Evolutionary conservation across 192 early-diverging fungal genomes (phyloP).

Genomic region (Phycomyces nitens): DNA sequence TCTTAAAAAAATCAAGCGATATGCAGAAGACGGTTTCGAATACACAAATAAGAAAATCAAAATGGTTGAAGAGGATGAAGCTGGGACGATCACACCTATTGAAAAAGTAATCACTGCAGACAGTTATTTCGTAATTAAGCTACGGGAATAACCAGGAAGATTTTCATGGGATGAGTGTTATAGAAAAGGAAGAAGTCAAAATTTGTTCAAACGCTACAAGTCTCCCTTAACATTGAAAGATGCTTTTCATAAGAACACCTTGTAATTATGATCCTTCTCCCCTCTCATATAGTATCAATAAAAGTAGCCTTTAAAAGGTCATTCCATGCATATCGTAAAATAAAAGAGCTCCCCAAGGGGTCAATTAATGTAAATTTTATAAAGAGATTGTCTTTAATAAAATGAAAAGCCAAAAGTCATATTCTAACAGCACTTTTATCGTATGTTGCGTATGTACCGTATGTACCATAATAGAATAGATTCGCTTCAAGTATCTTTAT

Average conservation of each 20-base stretch:
- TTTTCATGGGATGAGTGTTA: slow-evolving; percentile 13
- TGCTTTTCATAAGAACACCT: slow-evolving; percentile 12
- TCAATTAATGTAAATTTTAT: slow-evolving; percentile 5
- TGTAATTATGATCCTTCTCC: slow-evolving; percentile 8
- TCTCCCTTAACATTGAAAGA: slow-evolving; percentile 12
- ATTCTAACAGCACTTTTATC: slow-evolving; percentile 13
- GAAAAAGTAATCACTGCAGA: slow-evolving; percentile 11
- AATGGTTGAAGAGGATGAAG: slow-evolving; percentile 11
- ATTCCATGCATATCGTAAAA: slow-evolving; percentile 9
- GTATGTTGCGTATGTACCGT: slow-evolving; percentile 5
- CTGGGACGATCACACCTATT: slow-evolving; percentile 7
- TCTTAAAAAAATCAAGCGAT: slow-evolving; percentile 18
- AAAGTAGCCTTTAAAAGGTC: slow-evolving; percentile 1
- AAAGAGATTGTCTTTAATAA: slow-evolving; percentile 7
- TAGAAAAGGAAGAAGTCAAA: slow-evolving; percentile 12
- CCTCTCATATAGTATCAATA: slow-evolving; percentile 4
- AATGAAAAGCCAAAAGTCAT: slow-evolving; percentile 13
- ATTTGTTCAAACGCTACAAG: slow-evolving; percentile 10
- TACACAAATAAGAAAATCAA: slow-evolving; percentile 14
- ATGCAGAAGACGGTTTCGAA: slow-evolving; percentile 11
- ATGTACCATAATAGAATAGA: slow-evolving; percentile 10
- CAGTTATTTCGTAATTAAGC: slow-evolving; percentile 8
- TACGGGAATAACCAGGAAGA: slow-evolving; percentile 14
- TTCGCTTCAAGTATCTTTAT: slow-evolving; percentile 12
- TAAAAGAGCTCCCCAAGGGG: slow-evolving; percentile 5